Conservation (phyloP, 768 basidiomycete genomes). For the Collybia mongolica region DNA sequence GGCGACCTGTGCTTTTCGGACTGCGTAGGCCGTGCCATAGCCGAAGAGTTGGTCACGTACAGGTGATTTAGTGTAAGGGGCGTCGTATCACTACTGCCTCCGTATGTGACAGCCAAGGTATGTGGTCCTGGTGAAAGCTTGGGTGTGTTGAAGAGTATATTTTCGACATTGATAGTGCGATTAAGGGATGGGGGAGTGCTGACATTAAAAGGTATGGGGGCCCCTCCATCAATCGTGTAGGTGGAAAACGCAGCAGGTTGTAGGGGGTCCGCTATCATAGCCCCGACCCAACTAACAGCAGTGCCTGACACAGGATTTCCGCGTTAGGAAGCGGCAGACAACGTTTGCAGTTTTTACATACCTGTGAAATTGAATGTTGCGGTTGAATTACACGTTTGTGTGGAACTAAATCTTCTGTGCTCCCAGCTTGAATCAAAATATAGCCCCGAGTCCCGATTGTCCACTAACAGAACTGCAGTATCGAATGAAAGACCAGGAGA, state of each 20-base stretch:
- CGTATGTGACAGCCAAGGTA: slow-evolving; percentile 5
- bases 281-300: no score
- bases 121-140: slow-evolving; percentile 3
- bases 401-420: no score
- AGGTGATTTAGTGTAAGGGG: slow-evolving; percentile 8
- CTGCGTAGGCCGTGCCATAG: background rate
- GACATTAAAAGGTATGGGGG: slow-evolving; percentile 1
- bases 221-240: slow-evolving; percentile 7
- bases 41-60: background rate
- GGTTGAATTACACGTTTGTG: no score
- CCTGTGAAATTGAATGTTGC: no score
- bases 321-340: no score
- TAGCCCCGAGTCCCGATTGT: no score
- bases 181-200: background rate
- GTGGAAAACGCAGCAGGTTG: slow-evolving; percentile 1
- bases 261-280: no score
- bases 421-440: no score
- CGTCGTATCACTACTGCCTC: background rate
- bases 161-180: background rate
- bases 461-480: no score
- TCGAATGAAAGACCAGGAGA: no score
- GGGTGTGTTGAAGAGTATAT: slow-evolving; percentile 9
- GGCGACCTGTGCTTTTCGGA: background rate
- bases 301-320: no score
- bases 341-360: no score